These are phyloP conservation scores for Otatea glauca DNA, from an alignment of 176 grass and related monocot species.

Conservation along the genomic window DNA sequence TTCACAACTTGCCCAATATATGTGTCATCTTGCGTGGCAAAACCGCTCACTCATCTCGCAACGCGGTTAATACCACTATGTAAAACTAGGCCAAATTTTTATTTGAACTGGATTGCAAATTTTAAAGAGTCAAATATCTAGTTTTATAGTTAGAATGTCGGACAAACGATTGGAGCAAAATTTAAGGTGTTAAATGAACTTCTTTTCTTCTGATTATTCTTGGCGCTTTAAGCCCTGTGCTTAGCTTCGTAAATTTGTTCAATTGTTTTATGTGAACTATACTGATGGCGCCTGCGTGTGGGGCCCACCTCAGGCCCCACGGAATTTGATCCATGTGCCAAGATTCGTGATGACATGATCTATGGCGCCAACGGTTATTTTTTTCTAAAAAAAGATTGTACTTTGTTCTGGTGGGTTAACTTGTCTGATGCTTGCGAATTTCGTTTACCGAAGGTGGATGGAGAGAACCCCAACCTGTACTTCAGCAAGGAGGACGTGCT, in stretches of 20 bases:
- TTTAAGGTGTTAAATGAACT: too few species aligned
- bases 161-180: too few species aligned
- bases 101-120: too few species aligned
- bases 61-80: too few species aligned
- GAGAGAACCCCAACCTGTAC: slow-evolving; percentile 88
- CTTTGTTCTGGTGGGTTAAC: not conserved
- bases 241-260: not conserved
- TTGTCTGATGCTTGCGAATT: not conserved
- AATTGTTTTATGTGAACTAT: not conserved
- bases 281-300: not conserved
- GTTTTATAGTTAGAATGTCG: too few species aligned
- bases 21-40: too few species aligned
- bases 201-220: not conserved
- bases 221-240: not conserved
- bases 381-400: not conserved
- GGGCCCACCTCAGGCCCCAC: not conserved
- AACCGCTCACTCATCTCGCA: too few species aligned
- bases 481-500: slow-evolving; percentile 75
- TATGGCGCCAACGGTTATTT: slow-evolving; percentile 3
- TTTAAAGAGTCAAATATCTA: too few species aligned
- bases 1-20: too few species aligned
- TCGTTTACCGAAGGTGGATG: slow-evolving; percentile 32
- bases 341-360: not conserved
- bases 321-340: not conserved
- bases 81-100: too few species aligned